Base-by-base conservation (phyloP, 1,284 basidiomycete genomes). In the Cryptococcus jaspeensis region DNA sequence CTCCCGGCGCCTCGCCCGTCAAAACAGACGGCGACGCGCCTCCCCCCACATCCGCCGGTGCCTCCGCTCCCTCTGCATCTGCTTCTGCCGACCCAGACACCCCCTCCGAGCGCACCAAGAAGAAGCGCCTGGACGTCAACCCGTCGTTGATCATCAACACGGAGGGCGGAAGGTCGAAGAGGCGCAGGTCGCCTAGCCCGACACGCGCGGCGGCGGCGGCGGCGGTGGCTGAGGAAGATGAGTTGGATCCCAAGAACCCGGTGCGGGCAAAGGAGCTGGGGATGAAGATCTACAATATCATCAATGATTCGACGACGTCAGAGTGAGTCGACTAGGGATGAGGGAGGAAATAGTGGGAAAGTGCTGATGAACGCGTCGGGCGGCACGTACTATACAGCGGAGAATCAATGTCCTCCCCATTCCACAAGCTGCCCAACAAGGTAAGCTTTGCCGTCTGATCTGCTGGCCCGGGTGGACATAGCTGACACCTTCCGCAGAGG, bases 381-480 rank as follows among this genome's bases (percentile, higher is more conserved):
- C 41, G 38, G 28, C 38, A 16, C 5, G 36, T 16, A 16, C 35
- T 15, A 42, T 23, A 40, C 38, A 72, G 70, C 18, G 73, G 73
- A 12, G 67, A 71, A 38, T 52, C 56, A 1, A 68, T 76, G 61
- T 53, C 70, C 6, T 59, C 66, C 35, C 74, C 73, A 3, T 76
- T 75, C 55, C 53, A 74, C 53, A 72, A 72, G 50, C 64, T 76
- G 5, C 74, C 74, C 9, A 70, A 67, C 59, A 75, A 75, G 64
- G 73, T 75, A 46, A 56, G 65, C 28, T 32, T 4, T 32, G 9
- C 28, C 9, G 5, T 32, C 5, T 32, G 28, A 4, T 32, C 28
- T 32, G n/a, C 5, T 49, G 23, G n/a, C n/a, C 9, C 9, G 28
- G 5, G 28, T 9, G 9, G 28, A 32, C 4, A 32, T 9, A 32